Evolutionary conservation across 2,329 filamentous ascomycete genomes (phyloP), one percentile per base, ranked within the genome.

Genomic region (Venturia nashicola): DNA sequence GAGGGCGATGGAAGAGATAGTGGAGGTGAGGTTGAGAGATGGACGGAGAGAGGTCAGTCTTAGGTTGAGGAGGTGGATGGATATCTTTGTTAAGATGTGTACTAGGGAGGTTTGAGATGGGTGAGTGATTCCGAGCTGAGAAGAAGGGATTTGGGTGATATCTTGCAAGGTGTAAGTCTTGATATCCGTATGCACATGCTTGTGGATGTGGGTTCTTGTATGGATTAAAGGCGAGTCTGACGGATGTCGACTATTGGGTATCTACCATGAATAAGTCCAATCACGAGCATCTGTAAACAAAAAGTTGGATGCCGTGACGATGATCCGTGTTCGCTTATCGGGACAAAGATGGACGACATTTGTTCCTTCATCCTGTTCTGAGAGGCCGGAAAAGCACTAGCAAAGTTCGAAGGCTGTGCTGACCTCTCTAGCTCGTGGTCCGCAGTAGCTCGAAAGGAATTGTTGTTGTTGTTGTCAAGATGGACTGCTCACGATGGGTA

Each of bases 1-100:
- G 23, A 78, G 80, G 1, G 83, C 88, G 34, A 78, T 96, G 20
- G 85, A 87, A 67, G 91, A 96, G 68, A 83, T 95, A 48, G 79
- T 96, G 59, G 84, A 84, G 18, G 39, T 12, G 5, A 54, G 43
- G 18, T 39, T 61, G 40, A 64, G 39, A 40, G 62, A 60, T 20
- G 34, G 57, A 20, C 14, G 20, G 39, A 60, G n/a, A n/a, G 57
- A 43, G 39, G 11, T 61, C 4, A 23, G 39, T 55, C 27, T 18
- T 36, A 61, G 40, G 39, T 42, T 57, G 39, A 61, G 27, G 62
- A 64, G 23, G n/a, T 64, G 54, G 62, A 36, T 64, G 36, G 54
- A 46, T 12, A 12, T 64, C n/a, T 64, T 48, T 34, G 55, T 63
- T 2, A 32, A 20, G 54, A 57, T 63, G 46, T 55, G 46, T 40